Evolutionary conservation across 306 rosid species (phyloP), one percentile per base, ranked within the genome.

Genomic region (Lathyrus aphaca): DNA sequence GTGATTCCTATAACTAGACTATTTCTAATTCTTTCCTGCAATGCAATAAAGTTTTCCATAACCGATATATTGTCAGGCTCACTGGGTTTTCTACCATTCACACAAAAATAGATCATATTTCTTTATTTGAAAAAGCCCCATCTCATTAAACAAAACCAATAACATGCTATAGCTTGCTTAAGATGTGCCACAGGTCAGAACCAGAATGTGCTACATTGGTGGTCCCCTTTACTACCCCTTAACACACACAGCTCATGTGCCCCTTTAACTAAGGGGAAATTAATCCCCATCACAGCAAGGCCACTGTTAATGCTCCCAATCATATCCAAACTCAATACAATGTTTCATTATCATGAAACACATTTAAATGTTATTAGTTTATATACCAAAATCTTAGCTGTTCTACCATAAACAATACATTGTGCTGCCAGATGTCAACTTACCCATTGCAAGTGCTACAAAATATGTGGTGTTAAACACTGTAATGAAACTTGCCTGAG

Each of bases 401-500:
- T 53, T 53, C 17, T 55, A 5, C 17, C 10, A 55, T 55, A 25
- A 55, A 27, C 37, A 55, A 21, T 21, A 21, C 23, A 23, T 55
- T 55, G 37, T 55, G 2, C 39, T 25, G 39, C 17, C 62, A 55
- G 38, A 55, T 55, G 62, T 53, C 17, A 9, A 25, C 62, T 27
- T 55, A 55, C 29, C 64, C 64, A n/a, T 39, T 69, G 40, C 44
- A 58, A 42, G 12, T 54, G 39, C 49, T 50, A 51, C 9, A n/a
- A 50, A 0, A 68, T 29, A 43, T 43, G 10, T n/a, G n/a, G n/a
- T n/a, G n/a, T n/a, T n/a, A n/a, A n/a, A n/a, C n/a, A n/a, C n/a
- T n/a, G n/a, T n/a, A n/a, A n/a, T n/a, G n/a, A n/a, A n/a, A n/a
- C n/a, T 43, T 44, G 17, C 11, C 10, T 49, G 17, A 55, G 1